A percentile compares a stretch with the other conserved stretches of the same genome.
Evolutionary conservation across 106 monocot species (phyloP).

Genomic region (Allium cepa): DNA sequence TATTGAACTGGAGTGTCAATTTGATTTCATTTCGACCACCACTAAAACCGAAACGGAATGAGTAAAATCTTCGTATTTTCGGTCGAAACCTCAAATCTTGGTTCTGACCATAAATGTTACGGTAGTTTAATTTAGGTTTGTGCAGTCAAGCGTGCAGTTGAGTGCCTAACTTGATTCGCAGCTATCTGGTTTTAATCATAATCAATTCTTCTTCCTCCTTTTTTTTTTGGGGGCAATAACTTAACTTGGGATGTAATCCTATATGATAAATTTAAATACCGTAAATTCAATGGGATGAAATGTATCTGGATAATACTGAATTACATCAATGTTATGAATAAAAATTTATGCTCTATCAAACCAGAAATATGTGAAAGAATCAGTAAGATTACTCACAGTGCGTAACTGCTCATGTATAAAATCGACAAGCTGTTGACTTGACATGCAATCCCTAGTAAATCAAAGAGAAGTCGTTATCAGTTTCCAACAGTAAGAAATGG

Average conservation of each 20-base stretch:
- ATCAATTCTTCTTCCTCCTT: too few relatives aligned
- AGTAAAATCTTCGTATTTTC: too few relatives aligned
- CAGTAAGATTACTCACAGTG: constrained; percentile 9
- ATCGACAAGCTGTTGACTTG: constrained; percentile 37
- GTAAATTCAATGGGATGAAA: not conserved
- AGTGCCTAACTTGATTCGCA: too few relatives aligned
- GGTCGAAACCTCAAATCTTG: too few relatives aligned
- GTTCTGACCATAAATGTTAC: too few relatives aligned
- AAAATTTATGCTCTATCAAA: not conserved
- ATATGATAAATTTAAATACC: not conserved
- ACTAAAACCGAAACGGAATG: too few relatives aligned
- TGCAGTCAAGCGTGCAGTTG: too few relatives aligned
- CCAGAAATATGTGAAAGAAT: not conserved
- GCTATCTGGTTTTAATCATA: too few relatives aligned
- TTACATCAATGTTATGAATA: not conserved
- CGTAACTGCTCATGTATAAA: constrained; percentile 70
- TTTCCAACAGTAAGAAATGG: not conserved
- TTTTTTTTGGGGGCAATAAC: too few relatives aligned
- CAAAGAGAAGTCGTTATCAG: constrained; percentile 7
- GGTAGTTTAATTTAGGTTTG: too few relatives aligned
- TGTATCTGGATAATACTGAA: not conserved
- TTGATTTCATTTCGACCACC: too few relatives aligned
- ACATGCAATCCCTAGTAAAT: constrained; percentile 55
- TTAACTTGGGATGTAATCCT: not conserved
- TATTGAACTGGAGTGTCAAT: too few relatives aligned